Base-by-base conservation (phyloP, 495 filamentous ascomycete genomes). In the Trichodelitschia bisporula region DNA sequence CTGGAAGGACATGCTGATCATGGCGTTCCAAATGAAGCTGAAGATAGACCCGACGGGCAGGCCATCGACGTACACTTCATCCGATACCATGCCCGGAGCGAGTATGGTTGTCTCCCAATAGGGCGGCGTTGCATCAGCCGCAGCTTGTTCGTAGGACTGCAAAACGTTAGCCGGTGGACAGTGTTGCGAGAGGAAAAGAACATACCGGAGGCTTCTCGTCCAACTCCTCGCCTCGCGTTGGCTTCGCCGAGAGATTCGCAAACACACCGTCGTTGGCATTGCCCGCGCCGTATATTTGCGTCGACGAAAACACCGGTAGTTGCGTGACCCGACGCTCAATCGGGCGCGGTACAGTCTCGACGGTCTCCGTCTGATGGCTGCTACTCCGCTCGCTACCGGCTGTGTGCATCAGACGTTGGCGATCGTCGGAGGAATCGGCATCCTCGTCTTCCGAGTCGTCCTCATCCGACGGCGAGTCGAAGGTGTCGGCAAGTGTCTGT, bases 31-130 rank as follows among this genome's bases (percentile, higher is more conserved):
- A 36, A 92, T 57, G 44, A 97, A 97, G 32, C 70, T 74, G 58
- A 95, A 95, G 40, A 95, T 55, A 19, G 82, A 89, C 44, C 86
- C 86, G 37, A 97, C 89, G 2, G 89, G 82, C 40, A 97, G 62
- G 40, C 86, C 89, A 47, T 97, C 84, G 25, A 95, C 73, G 47
- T 78, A 97, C 29, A 97, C 86, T 50, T 95, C 86, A 43, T 95
- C 82, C 18, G 72, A 73, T 27, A 71, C 64, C 30, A 72, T 57
- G 18, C 84, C 84, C 4, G 86, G 89, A 2, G 84, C 79, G 33
- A 95, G 62, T 41, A 97, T 93, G 2, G 86, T 93, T 12, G 84
- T 95, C 54, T 97, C 86, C 86, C 86, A 97, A 50, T 95, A 97
- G 2, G 89, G 86, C 0, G 86, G 86, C 20, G 86, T 80, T 14